Base-by-base conservation (phyloP, 106 monocot genomes). In the Platanthera zijinensis region DNA sequence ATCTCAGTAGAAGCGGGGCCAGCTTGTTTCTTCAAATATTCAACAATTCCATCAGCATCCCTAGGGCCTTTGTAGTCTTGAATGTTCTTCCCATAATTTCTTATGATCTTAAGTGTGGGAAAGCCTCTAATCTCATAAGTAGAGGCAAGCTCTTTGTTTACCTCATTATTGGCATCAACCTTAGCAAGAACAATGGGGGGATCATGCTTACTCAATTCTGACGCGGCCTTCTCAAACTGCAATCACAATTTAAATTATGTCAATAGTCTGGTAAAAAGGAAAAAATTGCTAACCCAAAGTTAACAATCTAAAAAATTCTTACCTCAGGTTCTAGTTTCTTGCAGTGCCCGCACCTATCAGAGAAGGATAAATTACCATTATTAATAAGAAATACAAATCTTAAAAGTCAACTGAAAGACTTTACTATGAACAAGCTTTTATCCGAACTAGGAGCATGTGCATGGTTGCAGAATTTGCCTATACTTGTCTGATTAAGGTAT, bases 181-280 rank as follows among this genome's bases (percentile, higher is more conserved):
- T 97, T 97, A 21, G 93, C 91, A 74, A 97, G 91, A 84, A 91
- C 89, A 51, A 97, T 73, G 2, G 93, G 93, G 69, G 91, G 91
- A 52, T 94, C 89, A 72, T 97, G 87, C 74, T 82, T 80, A 56
- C 80, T 89, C 71, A 97, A 56, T 21, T 79, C 19, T 8, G 84
- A 78, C 45, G 97, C 97, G 47, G 94, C 97, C 77, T 91, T 94
- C 83, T 97, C 97, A 82, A 91, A 97, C 97, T 97, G 71, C 76
- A 87, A 59, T 1, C 8, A 48, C 17, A 25, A 54, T 11, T 18
- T 17, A 22, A 46, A 28, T 50, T 21, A 72, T 7, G 49, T 13
- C 6, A 22, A 51, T 51, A n/a, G 21, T 46, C n/a, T 10, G 66
- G 3, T 22, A 72, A 32, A 21, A 19, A 51, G 66, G 10, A 28